A percentile compares a stretch with the other conserved stretches of the same genome.
These are phyloP conservation scores for Termitomyces sp. DNA, from an alignment of 768 basidiomycete species.

Conservation along the genomic window DNA sequence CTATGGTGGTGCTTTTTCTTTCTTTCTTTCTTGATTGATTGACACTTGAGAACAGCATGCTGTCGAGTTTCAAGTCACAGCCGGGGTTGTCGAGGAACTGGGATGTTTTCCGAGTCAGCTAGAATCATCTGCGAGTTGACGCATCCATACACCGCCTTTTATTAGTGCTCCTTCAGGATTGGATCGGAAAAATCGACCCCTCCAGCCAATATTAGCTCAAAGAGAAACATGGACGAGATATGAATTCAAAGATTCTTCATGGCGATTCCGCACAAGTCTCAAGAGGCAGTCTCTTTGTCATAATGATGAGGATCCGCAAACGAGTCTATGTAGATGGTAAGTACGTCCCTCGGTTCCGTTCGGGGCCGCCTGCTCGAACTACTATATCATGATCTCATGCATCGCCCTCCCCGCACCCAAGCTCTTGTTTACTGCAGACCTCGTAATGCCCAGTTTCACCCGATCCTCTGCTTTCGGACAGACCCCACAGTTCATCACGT, in stretches of 20 bases:
- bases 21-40: too few relatives aligned
- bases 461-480: constrained; percentile 25
- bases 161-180: background rate
- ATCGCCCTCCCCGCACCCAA: background rate
- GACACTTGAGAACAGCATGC: too few relatives aligned
- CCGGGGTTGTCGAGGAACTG: background rate
- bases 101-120: background rate
- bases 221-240: too few relatives aligned
- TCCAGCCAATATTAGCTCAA: background rate
- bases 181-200: background rate
- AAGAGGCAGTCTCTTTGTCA: background rate
- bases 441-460: background rate
- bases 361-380: background rate
- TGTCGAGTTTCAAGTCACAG: too few relatives aligned
- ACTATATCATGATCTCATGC: background rate
- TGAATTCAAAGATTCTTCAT: too few relatives aligned
- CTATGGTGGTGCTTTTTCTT: too few relatives aligned
- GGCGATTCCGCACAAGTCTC: too few relatives aligned
- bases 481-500: constrained; percentile 38
- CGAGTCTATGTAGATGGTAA: background rate
- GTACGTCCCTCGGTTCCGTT: background rate
- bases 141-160: too few relatives aligned
- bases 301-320: background rate
- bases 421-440: background rate
- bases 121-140: background rate